Evolutionary conservation across 257 asterid genomes (phyloP), one percentile per base, ranked within the genome.

Genomic region (Mitragyna speciosa): DNA sequence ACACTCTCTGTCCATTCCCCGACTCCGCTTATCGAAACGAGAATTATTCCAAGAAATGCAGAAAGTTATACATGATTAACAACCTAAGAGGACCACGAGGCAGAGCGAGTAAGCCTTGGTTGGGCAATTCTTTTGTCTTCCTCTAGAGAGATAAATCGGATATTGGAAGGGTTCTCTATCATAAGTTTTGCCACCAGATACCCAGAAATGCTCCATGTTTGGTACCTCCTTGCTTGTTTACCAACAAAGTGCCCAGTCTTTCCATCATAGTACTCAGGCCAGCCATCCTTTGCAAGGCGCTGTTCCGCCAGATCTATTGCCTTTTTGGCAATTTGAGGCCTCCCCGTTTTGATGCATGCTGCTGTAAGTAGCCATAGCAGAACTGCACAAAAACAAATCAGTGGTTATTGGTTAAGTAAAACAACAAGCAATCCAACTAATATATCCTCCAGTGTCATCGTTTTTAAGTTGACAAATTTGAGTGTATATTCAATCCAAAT

Each of bases 251-350:
- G 80, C 19, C 94, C 94, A 7, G 82, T 74, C 36, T 88, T 90
- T 51, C 94, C 94, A 58, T 90, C 94, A 33, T 90, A 90, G 83
- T 88, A 90, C 74, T 90, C 94, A 2, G 94, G 94, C 94, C 94
- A 90, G 70, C 94, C 94, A 56, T 90, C 94, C 84, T 84, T 86
- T 6, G 89, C 84, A 5, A 90, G 89, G 5, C 92, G 87, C 78
- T 88, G 88, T 81, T 90, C 90, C 61, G 84, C 87, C 88, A 83
- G 59, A 82, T 90, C 92, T 85, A 90, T 90, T 54, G 93, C 93
- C 71, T 80, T 88, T 86, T 90, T 88, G 39, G 94, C 94, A 6
- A 88, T 87, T 54, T 88, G 90, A 59, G 94, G 92, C 87, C 92
- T 85, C 74, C 89, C 89, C 8, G 92, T 85, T 85, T 90, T 90